A percentile compares a stretch with the other conserved stretches of the same genome.
phyloP scores from a whole-genome alignment of 2,329 filamentous ascomycete species.

The Hymenoscyphus albidus region DNA sequence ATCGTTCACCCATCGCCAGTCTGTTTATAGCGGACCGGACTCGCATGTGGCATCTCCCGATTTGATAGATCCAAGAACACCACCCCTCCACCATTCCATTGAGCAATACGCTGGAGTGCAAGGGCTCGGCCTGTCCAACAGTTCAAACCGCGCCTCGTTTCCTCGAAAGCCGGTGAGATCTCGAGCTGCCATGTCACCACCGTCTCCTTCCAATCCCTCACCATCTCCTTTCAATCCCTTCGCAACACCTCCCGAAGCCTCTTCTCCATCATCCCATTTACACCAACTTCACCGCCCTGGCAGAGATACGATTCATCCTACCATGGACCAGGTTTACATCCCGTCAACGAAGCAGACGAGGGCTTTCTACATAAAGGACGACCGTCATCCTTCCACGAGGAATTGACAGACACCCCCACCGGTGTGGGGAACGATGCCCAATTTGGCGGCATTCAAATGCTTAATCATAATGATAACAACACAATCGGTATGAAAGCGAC shows the following conservation, averaged over 20 bases:
- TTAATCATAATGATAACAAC: slow-evolving; percentile 10
- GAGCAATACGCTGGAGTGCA: not conserved
- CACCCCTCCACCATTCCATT: not conserved
- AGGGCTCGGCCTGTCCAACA: slow-evolving; percentile 8
- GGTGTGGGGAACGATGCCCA: not conserved
- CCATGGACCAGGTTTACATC: not conserved
- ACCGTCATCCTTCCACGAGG: slow-evolving; percentile 7
- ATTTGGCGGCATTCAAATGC: not conserved
- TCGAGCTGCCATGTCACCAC: slow-evolving; percentile 2
- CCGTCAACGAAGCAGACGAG: slow-evolving; percentile 7
- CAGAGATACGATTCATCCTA: slow-evolving; percentile 7
- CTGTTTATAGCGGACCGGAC: slow-evolving; percentile 8
- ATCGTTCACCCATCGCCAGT: not conserved
- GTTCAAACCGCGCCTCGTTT: slow-evolving; percentile 5
- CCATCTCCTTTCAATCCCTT: slow-evolving; percentile 10
- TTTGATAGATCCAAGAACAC: not conserved
- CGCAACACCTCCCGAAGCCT: not conserved
- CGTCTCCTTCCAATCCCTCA: slow-evolving; percentile 2
- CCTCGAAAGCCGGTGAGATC: slow-evolving; percentile 8
- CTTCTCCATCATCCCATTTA: slow-evolving; percentile 1
- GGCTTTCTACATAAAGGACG: slow-evolving; percentile 2
- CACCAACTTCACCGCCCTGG: slow-evolving; percentile 11
- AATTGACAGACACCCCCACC: slow-evolving; percentile 4
- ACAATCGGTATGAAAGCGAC: not conserved
- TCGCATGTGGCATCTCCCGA: not conserved